A percentile compares a stretch with the other conserved stretches of the same genome.
Conservation (phyloP, 2,329 filamentous ascomycete genomes). For the Cryphonectria carpinicola region DNA sequence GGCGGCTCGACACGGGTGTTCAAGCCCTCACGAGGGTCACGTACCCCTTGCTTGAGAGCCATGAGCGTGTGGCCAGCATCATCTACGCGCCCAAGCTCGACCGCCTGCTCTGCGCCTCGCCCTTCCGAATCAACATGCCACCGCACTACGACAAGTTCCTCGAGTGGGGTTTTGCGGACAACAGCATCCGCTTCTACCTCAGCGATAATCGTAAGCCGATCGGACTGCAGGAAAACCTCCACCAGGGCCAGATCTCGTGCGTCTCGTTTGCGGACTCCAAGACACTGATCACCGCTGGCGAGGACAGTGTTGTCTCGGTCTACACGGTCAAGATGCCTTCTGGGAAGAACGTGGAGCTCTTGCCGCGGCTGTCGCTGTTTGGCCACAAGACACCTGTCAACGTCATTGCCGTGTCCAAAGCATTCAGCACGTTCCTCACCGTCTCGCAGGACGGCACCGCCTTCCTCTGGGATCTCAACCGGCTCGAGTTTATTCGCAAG, state of each 20-base stretch:
- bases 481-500: slow-evolving; percentile 81
- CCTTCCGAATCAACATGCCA: slow-evolving; percentile 84
- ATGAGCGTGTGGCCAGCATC: slow-evolving; percentile 80
- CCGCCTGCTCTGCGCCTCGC: slow-evolving; percentile 79
- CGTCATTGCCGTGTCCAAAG: slow-evolving; percentile 80
- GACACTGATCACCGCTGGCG: slow-evolving; percentile 87
- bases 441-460: slow-evolving; percentile 81
- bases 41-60: slow-evolving; percentile 74
- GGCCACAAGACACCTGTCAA: slow-evolving; percentile 86
- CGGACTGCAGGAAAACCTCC: slow-evolving; percentile 90
- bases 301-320: slow-evolving; percentile 88
- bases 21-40: slow-evolving; percentile 78
- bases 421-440: slow-evolving; percentile 86
- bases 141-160: slow-evolving; percentile 87
- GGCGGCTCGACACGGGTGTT: slow-evolving; percentile 76
- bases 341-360: slow-evolving; percentile 75
- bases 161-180: slow-evolving; percentile 95
- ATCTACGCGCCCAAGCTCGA: slow-evolving; percentile 80
- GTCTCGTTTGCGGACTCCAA: slow-evolving; percentile 86
- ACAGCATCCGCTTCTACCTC: slow-evolving; percentile 88
- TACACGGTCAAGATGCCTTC: slow-evolving; percentile 70
- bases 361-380: slow-evolving; percentile 80
- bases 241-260: slow-evolving; percentile 85
- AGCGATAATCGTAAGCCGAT: slow-evolving; percentile 78
- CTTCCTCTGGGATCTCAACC: slow-evolving; percentile 93